A percentile compares a stretch with the other conserved stretches of the same genome.
phyloP scores from a whole-genome alignment of 805 yeast genomes.

The Cyberlindnera mrakii region DNA sequence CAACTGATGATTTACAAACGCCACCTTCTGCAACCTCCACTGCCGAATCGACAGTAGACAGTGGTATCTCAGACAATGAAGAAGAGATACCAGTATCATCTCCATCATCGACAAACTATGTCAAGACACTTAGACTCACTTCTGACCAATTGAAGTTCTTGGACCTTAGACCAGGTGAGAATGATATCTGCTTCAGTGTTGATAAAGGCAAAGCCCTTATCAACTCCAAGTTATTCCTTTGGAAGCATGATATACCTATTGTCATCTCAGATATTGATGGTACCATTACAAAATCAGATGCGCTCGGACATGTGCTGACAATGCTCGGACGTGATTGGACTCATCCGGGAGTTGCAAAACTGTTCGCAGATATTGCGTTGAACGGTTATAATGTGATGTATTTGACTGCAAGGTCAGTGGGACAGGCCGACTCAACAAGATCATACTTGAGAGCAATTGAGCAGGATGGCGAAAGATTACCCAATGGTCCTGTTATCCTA shows the following conservation, averaged over 20 bases:
- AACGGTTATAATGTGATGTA: constrained; percentile 94
- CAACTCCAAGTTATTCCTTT: constrained; percentile 65
- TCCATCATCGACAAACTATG: constrained; percentile 39
- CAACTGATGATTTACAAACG: constrained; percentile 23
- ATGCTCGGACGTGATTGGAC: constrained; percentile 98
- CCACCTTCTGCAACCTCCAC: constrained; percentile 2
- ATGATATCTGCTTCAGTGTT: constrained; percentile 72
- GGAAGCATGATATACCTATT: constrained; percentile 82
- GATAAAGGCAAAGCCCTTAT: constrained; percentile 78
- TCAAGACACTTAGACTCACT: constrained; percentile 84
- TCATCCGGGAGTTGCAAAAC: constrained; percentile 88
- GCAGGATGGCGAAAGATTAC: constrained; percentile 71
- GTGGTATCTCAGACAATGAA: constrained; percentile 3
- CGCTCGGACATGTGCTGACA: constrained; percentile 90
- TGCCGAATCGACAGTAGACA: background rate
- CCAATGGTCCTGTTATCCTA: constrained; percentile 87
- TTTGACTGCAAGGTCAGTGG: constrained; percentile 90
- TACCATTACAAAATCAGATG: constrained; percentile 95
- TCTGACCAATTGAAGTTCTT: constrained; percentile 80
- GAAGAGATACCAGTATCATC: constrained; percentile 2
- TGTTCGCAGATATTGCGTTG: constrained; percentile 76
- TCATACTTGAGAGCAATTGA: constrained; percentile 71
- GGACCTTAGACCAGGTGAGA: constrained; percentile 71
- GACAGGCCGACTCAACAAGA: constrained; percentile 89
- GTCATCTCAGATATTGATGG: constrained; percentile 98